Percentiles rank a stretch among this genome's conserved stretches.
These are phyloP conservation scores for Diutina mesorugosa DNA, from an alignment of 1,139 yeast genomes.

Conservation along the genomic window DNA sequence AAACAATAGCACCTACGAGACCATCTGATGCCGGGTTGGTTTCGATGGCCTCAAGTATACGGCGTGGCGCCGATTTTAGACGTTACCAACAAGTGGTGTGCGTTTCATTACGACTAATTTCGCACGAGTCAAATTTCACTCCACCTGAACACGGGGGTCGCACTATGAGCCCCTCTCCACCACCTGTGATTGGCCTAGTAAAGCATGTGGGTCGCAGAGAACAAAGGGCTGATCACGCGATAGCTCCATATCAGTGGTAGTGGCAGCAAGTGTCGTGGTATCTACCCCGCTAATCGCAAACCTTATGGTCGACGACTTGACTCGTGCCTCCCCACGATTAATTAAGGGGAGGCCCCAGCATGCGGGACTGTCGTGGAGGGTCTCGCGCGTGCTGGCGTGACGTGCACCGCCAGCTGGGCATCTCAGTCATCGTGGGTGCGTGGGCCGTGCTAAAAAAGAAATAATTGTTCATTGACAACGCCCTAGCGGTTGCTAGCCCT, in stretches of 20 bases:
- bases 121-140: neutral
- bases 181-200: neutral
- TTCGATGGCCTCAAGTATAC: neutral
- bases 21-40: neutral
- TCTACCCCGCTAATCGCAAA: neutral
- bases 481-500: neutral
- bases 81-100: neutral
- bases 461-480: neutral
- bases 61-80: neutral
- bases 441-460: neutral
- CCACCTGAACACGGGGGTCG: neutral
- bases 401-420: neutral
- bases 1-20: neutral
- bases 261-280: neutral
- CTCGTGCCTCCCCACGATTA: neutral
- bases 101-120: neutral
- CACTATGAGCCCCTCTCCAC: neutral
- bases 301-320: neutral
- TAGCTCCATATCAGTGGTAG: neutral
- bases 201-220: neutral
- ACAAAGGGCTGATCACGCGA: neutral
- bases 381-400: neutral
- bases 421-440: neutral
- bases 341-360: neutral
- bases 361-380: neutral